phyloP scores from a whole-genome alignment of 768 basidiomycete species.

The Mycena albidolilacea region DNA sequence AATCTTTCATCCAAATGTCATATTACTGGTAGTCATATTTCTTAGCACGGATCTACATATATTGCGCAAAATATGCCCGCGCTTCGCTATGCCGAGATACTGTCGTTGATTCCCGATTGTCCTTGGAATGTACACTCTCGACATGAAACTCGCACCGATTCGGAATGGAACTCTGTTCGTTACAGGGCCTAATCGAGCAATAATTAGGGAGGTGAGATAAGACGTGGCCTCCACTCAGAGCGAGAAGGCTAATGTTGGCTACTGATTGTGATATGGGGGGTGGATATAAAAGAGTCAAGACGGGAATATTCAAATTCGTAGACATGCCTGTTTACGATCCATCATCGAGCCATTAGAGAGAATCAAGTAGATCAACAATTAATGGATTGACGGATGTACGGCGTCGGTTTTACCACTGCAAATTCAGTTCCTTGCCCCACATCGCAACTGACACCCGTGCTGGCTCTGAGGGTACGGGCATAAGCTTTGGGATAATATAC shows the following conservation, averaged over 20 bases:
- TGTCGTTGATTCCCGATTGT: neutral
- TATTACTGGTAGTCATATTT: no score
- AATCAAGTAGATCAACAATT: neutral
- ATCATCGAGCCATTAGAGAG: neutral
- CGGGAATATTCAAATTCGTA: no score
- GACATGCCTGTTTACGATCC: neutral
- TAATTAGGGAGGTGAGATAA: neutral
- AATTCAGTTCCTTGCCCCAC: neutral
- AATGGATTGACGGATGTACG: neutral
- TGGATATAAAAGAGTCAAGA: no score
- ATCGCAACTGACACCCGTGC: neutral
- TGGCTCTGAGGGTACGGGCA: neutral
- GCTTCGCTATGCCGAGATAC: neutral
- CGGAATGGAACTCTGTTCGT: neutral
- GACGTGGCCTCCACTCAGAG: neutral
- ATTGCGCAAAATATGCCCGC: neutral
- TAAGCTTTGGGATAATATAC: neutral
- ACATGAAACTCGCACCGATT: neutral
- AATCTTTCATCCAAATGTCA: no score
- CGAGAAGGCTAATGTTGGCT: neutral
- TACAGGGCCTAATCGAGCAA: neutral
- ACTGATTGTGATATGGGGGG: neutral
- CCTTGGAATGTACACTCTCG: neutral
- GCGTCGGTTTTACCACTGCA: neutral
- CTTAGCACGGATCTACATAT: no score